A percentile compares a stretch with the other conserved stretches of the same genome.
phyloP scores from a whole-genome alignment of 2,329 filamentous ascomycete genomes.

The Fusarium verticillioides region DNA sequence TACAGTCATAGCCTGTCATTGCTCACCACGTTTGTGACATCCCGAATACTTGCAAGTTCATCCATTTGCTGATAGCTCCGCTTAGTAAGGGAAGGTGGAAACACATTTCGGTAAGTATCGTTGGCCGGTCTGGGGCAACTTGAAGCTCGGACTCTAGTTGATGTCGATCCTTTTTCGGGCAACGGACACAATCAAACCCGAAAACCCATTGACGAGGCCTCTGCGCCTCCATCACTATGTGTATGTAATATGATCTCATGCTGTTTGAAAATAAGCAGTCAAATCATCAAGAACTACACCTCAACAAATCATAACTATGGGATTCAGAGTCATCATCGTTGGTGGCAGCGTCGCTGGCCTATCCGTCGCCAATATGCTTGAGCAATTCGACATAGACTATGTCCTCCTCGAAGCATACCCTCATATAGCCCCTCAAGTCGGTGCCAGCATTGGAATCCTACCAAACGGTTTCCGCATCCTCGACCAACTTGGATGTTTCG shows the following conservation, averaged over 20 bases:
- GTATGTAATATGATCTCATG: neutral
- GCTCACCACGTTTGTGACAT: neutral
- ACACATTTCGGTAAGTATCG: rapidly evolving
- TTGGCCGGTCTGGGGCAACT: rapidly evolving
- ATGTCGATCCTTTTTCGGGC: neutral
- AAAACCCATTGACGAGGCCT: neutral
- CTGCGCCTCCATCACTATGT: rapidly evolving
- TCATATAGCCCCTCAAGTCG: constrained; percentile 57
- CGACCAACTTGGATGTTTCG: constrained; percentile 55
- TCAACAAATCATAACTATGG: neutral
- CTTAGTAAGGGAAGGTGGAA: neutral
- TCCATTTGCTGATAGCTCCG: rapidly evolving
- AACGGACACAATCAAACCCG: neutral
- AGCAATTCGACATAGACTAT: constrained; percentile 55
- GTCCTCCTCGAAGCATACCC: constrained; percentile 58
- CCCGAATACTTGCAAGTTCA: neutral
- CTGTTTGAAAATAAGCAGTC: rapidly evolving
- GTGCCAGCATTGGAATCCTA: constrained; percentile 59
- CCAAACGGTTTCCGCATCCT: constrained; percentile 58
- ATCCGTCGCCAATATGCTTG: constrained; percentile 25
- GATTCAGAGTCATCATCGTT: constrained; percentile 2
- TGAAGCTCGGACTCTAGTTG: rapidly evolving
- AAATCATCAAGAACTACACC: neutral
- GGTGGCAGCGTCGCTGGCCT: constrained; percentile 32
- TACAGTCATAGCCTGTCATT: neutral